Evolutionary conservation across 495 filamentous ascomycete species (phyloP).

Genomic region (Margaritispora aquatica): DNA sequence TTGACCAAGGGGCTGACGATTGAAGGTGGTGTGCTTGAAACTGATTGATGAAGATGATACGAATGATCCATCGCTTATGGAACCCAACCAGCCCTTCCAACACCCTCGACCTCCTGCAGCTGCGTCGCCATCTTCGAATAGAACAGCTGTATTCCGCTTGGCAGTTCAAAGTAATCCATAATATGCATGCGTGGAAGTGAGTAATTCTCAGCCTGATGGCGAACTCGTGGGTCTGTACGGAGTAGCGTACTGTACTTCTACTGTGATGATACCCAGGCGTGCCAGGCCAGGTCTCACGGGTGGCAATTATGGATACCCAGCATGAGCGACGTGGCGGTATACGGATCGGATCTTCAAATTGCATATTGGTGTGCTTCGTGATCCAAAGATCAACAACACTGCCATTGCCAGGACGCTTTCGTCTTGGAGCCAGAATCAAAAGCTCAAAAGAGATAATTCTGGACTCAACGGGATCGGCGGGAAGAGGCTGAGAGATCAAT

Average conservation of each 20-base stretch:
- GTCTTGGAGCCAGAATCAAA: neutral
- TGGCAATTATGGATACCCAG: neutral
- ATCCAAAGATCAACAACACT: neutral
- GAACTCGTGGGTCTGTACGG: slow-evolving; percentile 15
- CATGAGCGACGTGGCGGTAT: slow-evolving; percentile 7
- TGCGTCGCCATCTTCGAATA: slow-evolving; percentile 4
- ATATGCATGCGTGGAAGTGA: neutral
- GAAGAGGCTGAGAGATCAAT: slow-evolving; percentile 4
- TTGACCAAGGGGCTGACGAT: slow-evolving; percentile 15
- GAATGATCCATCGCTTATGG: neutral
- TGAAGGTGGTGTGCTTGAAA: slow-evolving; percentile 7
- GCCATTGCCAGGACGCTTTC: neutral
- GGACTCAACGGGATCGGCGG: neutral
- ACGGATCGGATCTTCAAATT: neutral
- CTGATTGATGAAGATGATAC: slow-evolving; percentile 9
- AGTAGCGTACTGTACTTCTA: no score
- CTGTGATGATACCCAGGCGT: neutral
- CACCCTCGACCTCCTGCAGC: neutral
- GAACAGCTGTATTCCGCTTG: slow-evolving; percentile 4
- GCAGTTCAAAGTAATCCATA: slow-evolving; percentile 1
- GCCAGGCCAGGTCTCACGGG: no score
- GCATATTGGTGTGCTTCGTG: neutral
- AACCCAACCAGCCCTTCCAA: neutral
- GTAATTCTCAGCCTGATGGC: slow-evolving; percentile 14
- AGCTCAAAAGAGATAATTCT: neutral